A percentile compares a stretch with the other conserved stretches of the same genome.
phyloP scores from a whole-genome alignment of 768 basidiomycete species.

The Mrakia blollopis region DNA sequence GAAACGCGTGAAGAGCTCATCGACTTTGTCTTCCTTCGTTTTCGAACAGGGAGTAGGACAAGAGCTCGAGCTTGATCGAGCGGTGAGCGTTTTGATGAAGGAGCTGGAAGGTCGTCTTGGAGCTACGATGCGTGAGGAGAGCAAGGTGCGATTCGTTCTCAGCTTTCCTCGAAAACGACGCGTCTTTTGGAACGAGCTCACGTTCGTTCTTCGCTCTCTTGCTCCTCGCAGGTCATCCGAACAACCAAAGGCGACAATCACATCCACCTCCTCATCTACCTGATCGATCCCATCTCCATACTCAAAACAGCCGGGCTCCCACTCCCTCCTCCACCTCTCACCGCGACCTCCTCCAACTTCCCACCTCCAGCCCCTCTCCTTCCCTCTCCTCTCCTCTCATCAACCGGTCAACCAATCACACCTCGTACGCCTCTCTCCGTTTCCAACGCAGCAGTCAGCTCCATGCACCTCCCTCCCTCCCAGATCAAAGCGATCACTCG shows the following conservation, averaged over 20 bases:
- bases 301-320: neutral
- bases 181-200: neutral
- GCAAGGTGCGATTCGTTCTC: neutral
- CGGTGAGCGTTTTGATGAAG: conserved; percentile 1
- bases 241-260: conserved; percentile 3
- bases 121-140: neutral
- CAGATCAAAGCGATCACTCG: conserved; percentile 75
- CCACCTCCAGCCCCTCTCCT: neutral
- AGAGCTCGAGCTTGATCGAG: conserved; percentile 10
- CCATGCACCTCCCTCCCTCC: conserved; percentile 59
- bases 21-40: neutral
- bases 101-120: neutral
- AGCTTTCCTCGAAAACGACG: neutral
- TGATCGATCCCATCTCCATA: conserved; percentile 7
- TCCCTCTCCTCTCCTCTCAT: neutral
- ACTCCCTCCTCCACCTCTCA: neutral
- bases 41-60: neutral
- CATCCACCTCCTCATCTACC: conserved; percentile 11
- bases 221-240: neutral
- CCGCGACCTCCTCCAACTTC: neutral
- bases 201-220: neutral
- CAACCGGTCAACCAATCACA: neutral
- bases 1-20: neutral
- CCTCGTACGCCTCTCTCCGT: neutral
- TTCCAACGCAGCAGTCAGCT: conserved; percentile 43